Conservation (phyloP, 2,329 filamentous ascomycete species). For the Metarhizium album region DNA sequence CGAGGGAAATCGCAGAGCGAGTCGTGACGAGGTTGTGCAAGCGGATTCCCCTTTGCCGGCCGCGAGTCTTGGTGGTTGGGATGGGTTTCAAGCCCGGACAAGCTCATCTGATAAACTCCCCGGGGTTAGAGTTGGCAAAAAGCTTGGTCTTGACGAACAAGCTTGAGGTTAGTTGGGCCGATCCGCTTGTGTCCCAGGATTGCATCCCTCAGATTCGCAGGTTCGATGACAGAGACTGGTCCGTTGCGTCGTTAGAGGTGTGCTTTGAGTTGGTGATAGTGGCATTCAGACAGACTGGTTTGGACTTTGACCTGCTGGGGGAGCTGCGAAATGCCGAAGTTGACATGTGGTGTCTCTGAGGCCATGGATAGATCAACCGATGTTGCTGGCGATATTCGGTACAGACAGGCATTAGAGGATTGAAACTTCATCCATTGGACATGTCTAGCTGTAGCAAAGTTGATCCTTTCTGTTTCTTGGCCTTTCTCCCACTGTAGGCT, state of each 20-base stretch:
- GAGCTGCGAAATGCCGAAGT: constrained; percentile 23
- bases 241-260: constrained; percentile 20
- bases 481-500: too few species aligned
- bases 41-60: constrained; percentile 7
- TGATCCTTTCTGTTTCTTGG: too few species aligned
- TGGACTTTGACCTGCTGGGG: constrained; percentile 30
- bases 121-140: constrained; percentile 31
- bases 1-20: constrained; percentile 26
- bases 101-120: constrained; percentile 35
- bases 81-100: constrained; percentile 41
- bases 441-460: neutral
- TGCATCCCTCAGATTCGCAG: constrained; percentile 28
- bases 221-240: constrained; percentile 29
- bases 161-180: constrained; percentile 32
- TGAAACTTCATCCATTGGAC: too few species aligned
- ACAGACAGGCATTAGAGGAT: too few species aligned
- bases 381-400: too few species aligned
- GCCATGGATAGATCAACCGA: too few species aligned
- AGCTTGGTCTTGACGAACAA: constrained; percentile 23
- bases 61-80: constrained; percentile 32
- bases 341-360: constrained; percentile 26
- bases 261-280: constrained; percentile 33
- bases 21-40: constrained; percentile 21
- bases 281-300: constrained; percentile 28
- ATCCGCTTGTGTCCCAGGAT: constrained; percentile 32